A percentile compares a stretch with the other conserved stretches of the same genome.
These are phyloP conservation scores for Pestalotiopsis fici DNA, from an alignment of 2,329 filamentous ascomycete species.

Conservation along the genomic window DNA sequence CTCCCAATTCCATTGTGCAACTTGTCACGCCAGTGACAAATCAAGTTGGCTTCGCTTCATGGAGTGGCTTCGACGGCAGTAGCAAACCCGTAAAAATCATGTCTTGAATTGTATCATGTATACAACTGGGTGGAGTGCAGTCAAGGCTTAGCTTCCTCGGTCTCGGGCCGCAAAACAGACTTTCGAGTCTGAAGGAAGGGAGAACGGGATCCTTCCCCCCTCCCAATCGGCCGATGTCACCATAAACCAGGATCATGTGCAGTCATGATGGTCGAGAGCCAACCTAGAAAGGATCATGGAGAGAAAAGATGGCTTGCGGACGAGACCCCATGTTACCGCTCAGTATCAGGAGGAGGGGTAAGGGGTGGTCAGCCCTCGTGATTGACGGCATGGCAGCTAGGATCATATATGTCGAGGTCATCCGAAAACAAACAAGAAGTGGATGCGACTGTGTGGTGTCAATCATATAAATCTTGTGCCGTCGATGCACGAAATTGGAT, in stretches of 20 bases:
- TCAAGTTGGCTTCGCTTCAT: too few relatives aligned
- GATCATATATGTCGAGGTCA: not conserved
- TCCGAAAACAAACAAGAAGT: too few relatives aligned
- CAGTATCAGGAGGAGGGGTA: slow-evolving; percentile 7
- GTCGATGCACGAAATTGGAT: too few relatives aligned
- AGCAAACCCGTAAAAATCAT: too few relatives aligned
- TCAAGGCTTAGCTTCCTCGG: not conserved
- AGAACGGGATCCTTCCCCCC: not conserved
- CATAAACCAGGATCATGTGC: not conserved
- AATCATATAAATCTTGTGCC: too few relatives aligned
- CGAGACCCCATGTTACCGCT: not conserved
- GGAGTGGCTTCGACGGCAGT: too few relatives aligned
- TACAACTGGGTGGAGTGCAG: not conserved
- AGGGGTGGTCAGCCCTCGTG: not conserved
- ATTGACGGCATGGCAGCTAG: not conserved
- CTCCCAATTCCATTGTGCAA: too few relatives aligned
- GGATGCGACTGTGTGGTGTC: too few relatives aligned
- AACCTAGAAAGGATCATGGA: not conserved
- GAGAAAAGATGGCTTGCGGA: too few relatives aligned
- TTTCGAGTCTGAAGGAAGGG: not conserved
- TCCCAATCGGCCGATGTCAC: slow-evolving; percentile 5
- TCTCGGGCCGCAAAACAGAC: slow-evolving; percentile 1
- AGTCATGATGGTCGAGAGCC: not conserved
- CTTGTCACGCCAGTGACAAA: too few relatives aligned
- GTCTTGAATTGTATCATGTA: too few relatives aligned